Percentiles rank a stretch among this genome's conserved stretches.
These are phyloP conservation scores for Tephrocybe sp. DNA, from an alignment of 768 basidiomycete genomes.

Conservation along the genomic window DNA sequence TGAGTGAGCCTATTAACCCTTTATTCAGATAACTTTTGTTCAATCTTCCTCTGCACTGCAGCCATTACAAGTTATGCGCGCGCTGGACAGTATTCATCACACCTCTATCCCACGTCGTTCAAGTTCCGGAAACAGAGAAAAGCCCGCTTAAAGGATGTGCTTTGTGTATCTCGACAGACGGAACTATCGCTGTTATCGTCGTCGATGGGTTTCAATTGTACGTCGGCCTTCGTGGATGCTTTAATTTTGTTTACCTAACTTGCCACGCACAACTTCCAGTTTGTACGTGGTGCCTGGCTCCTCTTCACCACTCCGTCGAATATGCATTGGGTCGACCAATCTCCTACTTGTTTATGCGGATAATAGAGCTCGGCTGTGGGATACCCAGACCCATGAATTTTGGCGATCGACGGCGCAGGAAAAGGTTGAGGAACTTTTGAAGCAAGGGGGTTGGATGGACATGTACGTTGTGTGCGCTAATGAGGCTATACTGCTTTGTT, in stretches of 20 bases:
- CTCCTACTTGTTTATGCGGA: constrained; percentile 75
- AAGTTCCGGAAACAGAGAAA: constrained; percentile 46
- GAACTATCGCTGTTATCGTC: constrained; percentile 78
- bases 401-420: constrained; percentile 76
- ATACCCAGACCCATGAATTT: constrained; percentile 77
- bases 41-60: constrained; percentile 22
- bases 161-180: constrained; percentile 72
- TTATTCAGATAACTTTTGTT: neutral
- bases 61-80: constrained; percentile 62
- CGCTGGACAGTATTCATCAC: constrained; percentile 73
- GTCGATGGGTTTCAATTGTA: constrained; percentile 79
- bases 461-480: constrained; percentile 42
- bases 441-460: constrained; percentile 70
- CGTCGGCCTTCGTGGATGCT: constrained; percentile 25
- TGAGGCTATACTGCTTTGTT: neutral
- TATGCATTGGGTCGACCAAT: constrained; percentile 68
- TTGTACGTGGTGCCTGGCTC: constrained; percentile 82
- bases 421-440: constrained; percentile 74
- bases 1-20: constrained; percentile 41
- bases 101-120: constrained; percentile 57
- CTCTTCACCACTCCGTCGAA: constrained; percentile 54
- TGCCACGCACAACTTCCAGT: constrained; percentile 33
- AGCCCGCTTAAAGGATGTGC: constrained; percentile 65
- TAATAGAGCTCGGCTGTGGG: constrained; percentile 83
- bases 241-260: neutral